Conservation (phyloP, 2,329 filamentous ascomycete species). For the Fusarium algeriense region DNA sequence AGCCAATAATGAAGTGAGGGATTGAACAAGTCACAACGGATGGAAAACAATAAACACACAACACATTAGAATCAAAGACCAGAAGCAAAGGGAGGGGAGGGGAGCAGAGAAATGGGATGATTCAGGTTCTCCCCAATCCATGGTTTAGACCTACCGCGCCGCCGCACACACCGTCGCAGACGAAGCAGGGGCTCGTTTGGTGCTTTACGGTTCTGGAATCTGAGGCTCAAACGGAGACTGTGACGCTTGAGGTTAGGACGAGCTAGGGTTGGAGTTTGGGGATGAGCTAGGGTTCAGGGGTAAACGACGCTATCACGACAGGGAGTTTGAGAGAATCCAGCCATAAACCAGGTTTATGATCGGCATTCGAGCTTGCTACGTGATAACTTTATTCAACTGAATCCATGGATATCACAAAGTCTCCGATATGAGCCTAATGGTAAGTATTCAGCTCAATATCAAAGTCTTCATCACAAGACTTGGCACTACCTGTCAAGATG, state of each 20-base stretch:
- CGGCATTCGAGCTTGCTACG: constrained; percentile 1
- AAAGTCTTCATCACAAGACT: constrained; percentile 10
- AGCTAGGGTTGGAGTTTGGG: constrained; percentile 33
- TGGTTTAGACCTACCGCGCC: constrained; percentile 9
- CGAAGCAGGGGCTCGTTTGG: constrained; percentile 21
- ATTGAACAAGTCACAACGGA: constrained; percentile 32
- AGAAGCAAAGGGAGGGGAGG: constrained; percentile 28
- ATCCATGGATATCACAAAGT: neutral
- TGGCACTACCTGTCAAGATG: constrained; percentile 5
- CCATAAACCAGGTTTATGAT: constrained; percentile 11
- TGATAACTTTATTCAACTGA: constrained; percentile 11
- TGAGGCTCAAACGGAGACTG: constrained; percentile 46
- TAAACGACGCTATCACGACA: constrained; percentile 24
- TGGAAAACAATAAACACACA: constrained; percentile 27
- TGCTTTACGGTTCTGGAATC: constrained; percentile 32
- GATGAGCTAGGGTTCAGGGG: constrained; percentile 28
- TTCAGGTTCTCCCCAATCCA: constrained; percentile 14
- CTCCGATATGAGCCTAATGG: neutral
- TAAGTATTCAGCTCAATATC: neutral
- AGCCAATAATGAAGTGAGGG: constrained; percentile 32
- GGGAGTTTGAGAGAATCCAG: neutral
- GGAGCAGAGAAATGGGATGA: constrained; percentile 38
- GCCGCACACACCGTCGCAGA: constrained; percentile 27
- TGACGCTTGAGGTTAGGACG: constrained; percentile 40
- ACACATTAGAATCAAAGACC: constrained; percentile 21